A percentile compares a stretch with the other conserved stretches of the same genome.
Conservation (phyloP, 129 eudicot species). For the Helianthus tuberosus region DNA sequence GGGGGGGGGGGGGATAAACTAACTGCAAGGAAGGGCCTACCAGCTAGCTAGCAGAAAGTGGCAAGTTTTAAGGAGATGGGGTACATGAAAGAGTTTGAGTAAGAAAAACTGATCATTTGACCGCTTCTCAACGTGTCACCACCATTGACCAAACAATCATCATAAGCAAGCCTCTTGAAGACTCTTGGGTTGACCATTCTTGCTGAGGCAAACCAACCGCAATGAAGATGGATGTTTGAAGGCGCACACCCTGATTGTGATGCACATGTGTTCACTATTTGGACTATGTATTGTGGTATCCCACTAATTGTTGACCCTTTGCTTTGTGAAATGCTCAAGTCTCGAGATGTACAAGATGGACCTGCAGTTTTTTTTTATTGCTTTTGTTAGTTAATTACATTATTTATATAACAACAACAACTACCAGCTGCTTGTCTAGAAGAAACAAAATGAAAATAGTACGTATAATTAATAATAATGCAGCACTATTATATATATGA, state of each 20-base stretch:
- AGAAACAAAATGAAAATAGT: too few species aligned
- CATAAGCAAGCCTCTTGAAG: conserved; percentile 67
- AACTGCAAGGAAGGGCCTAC: too few species aligned
- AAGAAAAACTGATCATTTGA: conserved; percentile 66
- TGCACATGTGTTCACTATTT: conserved; percentile 71
- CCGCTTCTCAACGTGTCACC: conserved; percentile 54
- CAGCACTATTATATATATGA: too few species aligned
- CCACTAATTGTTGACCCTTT: conserved; percentile 54
- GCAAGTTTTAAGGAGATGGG: conserved; percentile 64
- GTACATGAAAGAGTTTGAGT: conserved; percentile 70
- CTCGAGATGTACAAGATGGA: conserved; percentile 45
- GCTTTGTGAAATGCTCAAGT: conserved; percentile 75
- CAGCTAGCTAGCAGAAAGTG: conserved; percentile 54
- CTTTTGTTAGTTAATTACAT: too few species aligned
- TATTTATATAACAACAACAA: too few species aligned
- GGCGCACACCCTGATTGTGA: conserved; percentile 60
- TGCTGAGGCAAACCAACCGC: conserved; percentile 84
- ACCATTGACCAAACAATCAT: conserved; percentile 68
- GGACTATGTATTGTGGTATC: conserved; percentile 66
- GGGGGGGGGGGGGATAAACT: too few species aligned
- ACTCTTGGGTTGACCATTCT: conserved; percentile 65
- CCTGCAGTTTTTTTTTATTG: too few species aligned
- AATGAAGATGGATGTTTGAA: conserved; percentile 71
- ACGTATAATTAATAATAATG: too few species aligned
- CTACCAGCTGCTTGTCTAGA: too few species aligned